Evolutionary conservation across 495 filamentous ascomycete species (phyloP), one percentile per base, ranked within the genome.

Genomic region (Tuber indicum): DNA sequence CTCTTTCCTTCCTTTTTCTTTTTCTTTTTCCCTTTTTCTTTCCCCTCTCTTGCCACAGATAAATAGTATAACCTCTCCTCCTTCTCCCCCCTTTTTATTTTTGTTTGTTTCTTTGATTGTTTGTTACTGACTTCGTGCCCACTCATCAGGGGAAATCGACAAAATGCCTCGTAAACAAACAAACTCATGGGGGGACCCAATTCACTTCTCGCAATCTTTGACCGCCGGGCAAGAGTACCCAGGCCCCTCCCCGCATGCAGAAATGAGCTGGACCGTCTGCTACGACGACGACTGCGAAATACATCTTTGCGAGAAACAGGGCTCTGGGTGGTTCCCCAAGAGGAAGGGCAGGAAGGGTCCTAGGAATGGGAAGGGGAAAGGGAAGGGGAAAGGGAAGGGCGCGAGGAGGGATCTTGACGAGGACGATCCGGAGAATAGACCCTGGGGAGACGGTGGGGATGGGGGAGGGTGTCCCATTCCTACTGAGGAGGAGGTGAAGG

Each of bases 211-310:
- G 0, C 58, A 14, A 17, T 14, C 58, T 36, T 19, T 2, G 14
- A 14, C 58, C 9, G 23, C 23, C 52, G 10, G 10, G 9, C 58
- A 19, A 36, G 58, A 17, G 58, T 5, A 32, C 4, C 12, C 58
- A 0, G 26, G 14, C 19, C 14, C 26, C 58, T 66, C 58, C 26
- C 5, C 58, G 10, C 78, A 80, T 39, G 77, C 43, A 3, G 52
- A n/a, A 26, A 62, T 79, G 17, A 80, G 69, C 17, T 80, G 78
- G 78, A 80, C 77, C 21, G 73, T 47, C 19, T 80, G 78, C n/a
- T 80, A 80, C 71, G 78, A 80, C 19, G 78, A 80, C 17, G 70
- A 58, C 36, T 80, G 78, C 36, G 70, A n/a, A 5, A 44, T 80
- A 26, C 78, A 80, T 62, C 32, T 80, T 19, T 73, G 42, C 3